phyloP scores from a whole-genome alignment of 768 basidiomycete species.

The Suillus occidentalis region DNA sequence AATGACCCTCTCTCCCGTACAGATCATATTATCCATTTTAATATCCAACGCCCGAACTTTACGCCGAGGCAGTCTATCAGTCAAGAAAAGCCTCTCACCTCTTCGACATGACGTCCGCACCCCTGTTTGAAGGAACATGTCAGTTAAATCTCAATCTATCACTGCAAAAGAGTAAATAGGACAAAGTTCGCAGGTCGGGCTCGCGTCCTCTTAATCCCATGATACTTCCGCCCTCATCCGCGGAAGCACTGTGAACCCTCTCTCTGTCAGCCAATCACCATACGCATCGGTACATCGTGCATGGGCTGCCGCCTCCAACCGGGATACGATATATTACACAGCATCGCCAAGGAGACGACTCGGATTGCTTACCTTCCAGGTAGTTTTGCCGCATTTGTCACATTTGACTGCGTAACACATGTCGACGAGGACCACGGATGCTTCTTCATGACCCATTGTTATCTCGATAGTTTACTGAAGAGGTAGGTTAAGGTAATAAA shows the following conservation, averaged over 20 bases:
- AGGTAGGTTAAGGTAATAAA: conserved; percentile 36
- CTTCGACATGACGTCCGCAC: conserved; percentile 65
- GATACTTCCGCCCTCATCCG: conserved; percentile 13
- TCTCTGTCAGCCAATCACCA: conserved; percentile 15
- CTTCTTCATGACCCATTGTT: conserved; percentile 23
- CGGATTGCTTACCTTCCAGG: conserved; percentile 58
- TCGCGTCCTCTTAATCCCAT: conserved; percentile 4
- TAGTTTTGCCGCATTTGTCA: conserved; percentile 62
- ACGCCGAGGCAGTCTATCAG: conserved; percentile 13
- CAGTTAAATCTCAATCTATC: conserved; percentile 14
- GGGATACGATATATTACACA: conserved; percentile 16
- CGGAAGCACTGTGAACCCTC: conserved; percentile 15
- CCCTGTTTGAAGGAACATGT: conserved; percentile 45
- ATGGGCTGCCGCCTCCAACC: conserved; percentile 21
- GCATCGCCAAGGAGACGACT: conserved; percentile 27
- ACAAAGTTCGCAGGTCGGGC: conserved; percentile 10
- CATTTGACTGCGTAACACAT: conserved; percentile 60
- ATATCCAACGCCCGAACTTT: conserved; percentile 18
- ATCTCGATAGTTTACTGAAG: conserved; percentile 13
- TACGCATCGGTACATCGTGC: conserved; percentile 14
- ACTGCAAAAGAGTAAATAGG: too few species aligned
- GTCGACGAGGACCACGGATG: conserved; percentile 42
- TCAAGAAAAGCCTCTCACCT: conserved; percentile 42
- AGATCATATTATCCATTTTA: conserved; percentile 1
- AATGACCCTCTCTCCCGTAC: conserved; percentile 11